phyloP scores from a whole-genome alignment of 306 rosid genomes.

The Potentilla sterilis region DNA sequence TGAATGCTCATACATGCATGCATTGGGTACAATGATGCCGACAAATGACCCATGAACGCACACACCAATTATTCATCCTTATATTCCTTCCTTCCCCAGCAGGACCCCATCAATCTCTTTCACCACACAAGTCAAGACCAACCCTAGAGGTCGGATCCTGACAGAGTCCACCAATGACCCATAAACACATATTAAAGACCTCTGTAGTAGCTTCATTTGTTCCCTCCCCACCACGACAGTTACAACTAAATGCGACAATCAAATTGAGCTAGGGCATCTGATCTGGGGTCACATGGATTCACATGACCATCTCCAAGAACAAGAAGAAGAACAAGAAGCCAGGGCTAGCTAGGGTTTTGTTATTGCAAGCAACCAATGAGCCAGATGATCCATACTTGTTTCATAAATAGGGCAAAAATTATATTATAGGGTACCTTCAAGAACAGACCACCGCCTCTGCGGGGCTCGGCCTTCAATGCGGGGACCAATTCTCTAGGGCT shows the following conservation, averaged over 20 bases:
- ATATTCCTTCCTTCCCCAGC: not conserved
- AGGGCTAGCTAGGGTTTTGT: not conserved
- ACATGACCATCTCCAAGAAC: not conserved
- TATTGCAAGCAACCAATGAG: conserved; percentile 10
- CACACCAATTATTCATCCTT: conserved; percentile 15
- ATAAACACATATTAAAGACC: not conserved
- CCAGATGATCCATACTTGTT: not conserved
- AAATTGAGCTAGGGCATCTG: not conserved
- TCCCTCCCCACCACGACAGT: conserved; percentile 31
- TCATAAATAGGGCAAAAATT: not conserved
- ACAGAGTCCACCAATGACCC: conserved; percentile 16
- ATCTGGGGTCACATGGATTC: conserved; percentile 21
- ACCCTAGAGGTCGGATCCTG: not conserved
- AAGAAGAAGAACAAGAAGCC: not conserved
- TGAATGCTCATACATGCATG: not conserved
- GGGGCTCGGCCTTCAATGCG: conserved; percentile 43
- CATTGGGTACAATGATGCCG: not conserved
- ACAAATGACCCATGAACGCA: not conserved
- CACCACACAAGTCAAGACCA: not conserved
- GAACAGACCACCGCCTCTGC: conserved; percentile 8
- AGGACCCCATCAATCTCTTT: conserved; percentile 11
- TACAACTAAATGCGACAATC: not conserved
- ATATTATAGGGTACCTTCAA: not conserved
- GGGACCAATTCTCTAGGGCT: conserved; percentile 39
- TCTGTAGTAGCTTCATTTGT: conserved; percentile 5